Conservation (phyloP, 2,329 filamentous ascomycete species). For the Dendrostoma leiphaemia region DNA sequence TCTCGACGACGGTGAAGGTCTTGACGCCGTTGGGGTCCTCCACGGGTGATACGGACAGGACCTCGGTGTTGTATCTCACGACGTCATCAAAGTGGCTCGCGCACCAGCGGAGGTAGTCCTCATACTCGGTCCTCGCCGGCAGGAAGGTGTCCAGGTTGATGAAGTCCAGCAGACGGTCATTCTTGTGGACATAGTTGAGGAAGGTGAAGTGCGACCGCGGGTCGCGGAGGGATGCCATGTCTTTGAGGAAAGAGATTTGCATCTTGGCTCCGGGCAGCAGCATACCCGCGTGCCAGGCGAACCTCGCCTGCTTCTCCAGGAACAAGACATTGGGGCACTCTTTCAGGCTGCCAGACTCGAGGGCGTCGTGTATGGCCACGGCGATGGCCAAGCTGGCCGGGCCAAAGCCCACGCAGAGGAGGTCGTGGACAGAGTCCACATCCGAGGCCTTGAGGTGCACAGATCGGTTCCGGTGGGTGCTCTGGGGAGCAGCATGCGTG, state of each 20-base stretch:
- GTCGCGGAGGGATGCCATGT: slow-evolving; percentile 84
- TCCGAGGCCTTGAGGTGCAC: slow-evolving; percentile 40
- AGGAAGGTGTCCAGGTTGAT: slow-evolving; percentile 88
- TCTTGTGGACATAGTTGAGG: slow-evolving; percentile 85
- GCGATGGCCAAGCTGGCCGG: slow-evolving; percentile 88
- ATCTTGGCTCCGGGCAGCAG: slow-evolving; percentile 89
- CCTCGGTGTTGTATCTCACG: slow-evolving; percentile 76
- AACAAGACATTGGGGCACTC: slow-evolving; percentile 73
- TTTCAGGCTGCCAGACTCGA: slow-evolving; percentile 49
- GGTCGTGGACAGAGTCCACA: slow-evolving; percentile 69
- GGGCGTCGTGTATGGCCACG: slow-evolving; percentile 81
- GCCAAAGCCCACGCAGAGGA: slow-evolving; percentile 90
- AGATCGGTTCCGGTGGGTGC: slow-evolving; percentile 28
- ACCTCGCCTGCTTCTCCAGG: slow-evolving; percentile 78
- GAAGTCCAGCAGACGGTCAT: slow-evolving; percentile 82
- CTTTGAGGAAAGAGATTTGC: slow-evolving; percentile 98
- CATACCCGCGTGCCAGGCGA: slow-evolving; percentile 96
- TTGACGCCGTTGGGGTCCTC: slow-evolving; percentile 50
- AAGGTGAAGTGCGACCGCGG: slow-evolving; percentile 92
- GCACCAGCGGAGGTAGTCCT: slow-evolving; percentile 95
- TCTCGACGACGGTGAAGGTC: slow-evolving; percentile 66
- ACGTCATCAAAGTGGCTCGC: slow-evolving; percentile 72
- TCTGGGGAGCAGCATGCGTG: slow-evolving; percentile 4
- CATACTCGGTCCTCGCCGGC: slow-evolving; percentile 83
- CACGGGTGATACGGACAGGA: slow-evolving; percentile 66